Conservation (phyloP, 352 stramenopile genomes). For the Aphanomyces stellatus region DNA sequence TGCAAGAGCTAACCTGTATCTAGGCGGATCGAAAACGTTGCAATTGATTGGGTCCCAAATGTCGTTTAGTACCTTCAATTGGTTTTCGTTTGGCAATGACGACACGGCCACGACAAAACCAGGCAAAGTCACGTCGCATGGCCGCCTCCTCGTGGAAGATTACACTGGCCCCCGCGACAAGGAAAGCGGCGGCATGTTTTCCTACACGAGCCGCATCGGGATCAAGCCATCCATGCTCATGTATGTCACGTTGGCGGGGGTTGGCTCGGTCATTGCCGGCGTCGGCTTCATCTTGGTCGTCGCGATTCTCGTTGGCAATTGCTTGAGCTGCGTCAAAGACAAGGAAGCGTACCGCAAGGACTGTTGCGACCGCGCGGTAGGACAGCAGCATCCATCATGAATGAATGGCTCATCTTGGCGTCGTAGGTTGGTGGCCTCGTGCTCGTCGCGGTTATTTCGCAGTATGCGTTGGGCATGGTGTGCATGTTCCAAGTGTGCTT, state of each 20-base stretch:
- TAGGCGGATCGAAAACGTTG: conserved; percentile 55
- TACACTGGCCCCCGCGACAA: conserved; percentile 20
- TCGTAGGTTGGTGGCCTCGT: conserved; percentile 51
- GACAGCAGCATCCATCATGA: too few relatives aligned
- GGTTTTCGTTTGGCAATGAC: conserved; percentile 63
- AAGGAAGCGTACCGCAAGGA: conserved; percentile 54
- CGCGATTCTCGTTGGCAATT: conserved; percentile 49
- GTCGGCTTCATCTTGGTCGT: conserved; percentile 54
- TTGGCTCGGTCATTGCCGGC: conserved; percentile 61
- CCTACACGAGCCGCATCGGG: conserved; percentile 58
- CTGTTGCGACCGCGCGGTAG: conserved; percentile 72
- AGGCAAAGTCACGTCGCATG: too few relatives aligned
- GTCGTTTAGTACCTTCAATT: conserved; percentile 63
- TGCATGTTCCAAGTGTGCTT: conserved; percentile 65
- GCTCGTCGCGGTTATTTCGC: conserved; percentile 62
- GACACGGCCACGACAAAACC: background rate
- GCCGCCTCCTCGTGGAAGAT: conserved; percentile 1
- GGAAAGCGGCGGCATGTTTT: conserved; percentile 35
- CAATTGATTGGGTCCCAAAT: conserved; percentile 65
- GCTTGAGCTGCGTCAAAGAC: conserved; percentile 24
- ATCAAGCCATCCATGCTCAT: conserved; percentile 79
- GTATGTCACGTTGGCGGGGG: conserved; percentile 61
- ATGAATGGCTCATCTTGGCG: too few relatives aligned
- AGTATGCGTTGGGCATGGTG: conserved; percentile 81
- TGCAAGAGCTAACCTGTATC: too few relatives aligned